Conservation (phyloP, 306 rosid species). For the Vicia sativa region DNA sequence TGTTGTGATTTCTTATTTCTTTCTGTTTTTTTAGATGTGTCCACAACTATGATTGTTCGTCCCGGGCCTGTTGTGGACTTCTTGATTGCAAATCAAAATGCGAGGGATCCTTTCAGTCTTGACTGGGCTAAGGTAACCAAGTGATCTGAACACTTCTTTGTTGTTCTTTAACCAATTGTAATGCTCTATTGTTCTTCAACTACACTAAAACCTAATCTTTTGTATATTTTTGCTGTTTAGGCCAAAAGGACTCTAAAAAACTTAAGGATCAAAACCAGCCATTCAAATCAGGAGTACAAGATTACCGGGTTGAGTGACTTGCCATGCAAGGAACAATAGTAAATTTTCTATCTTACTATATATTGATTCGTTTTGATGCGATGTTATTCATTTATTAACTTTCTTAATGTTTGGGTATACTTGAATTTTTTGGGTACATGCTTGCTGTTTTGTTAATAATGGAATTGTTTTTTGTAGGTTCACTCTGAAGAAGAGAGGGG, state of each 20-base stretch:
- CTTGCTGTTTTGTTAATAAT: not conserved
- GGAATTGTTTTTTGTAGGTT: constrained; percentile 50
- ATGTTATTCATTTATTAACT: not conserved
- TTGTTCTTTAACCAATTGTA: constrained; percentile 1
- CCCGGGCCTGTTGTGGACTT: constrained; percentile 98
- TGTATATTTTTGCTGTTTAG: constrained; percentile 44
- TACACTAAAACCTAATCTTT: not conserved
- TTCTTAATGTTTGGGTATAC: not conserved
- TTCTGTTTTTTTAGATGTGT: constrained; percentile 63
- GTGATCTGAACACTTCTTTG: not conserved
- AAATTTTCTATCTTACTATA: not conserved
- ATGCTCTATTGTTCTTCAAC: not conserved
- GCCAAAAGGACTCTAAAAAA: constrained; percentile 82
- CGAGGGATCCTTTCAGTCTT: constrained; percentile 61
- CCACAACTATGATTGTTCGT: constrained; percentile 83
- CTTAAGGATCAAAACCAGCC: constrained; percentile 70
- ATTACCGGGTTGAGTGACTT: constrained; percentile 85
- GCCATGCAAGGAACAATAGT: constrained; percentile 78
- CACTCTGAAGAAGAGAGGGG: constrained; percentile 58
- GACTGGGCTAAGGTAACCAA: constrained; percentile 84
- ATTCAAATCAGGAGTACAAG: constrained; percentile 74
- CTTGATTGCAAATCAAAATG: constrained; percentile 76
- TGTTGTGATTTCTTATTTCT: not conserved
- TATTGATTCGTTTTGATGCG: not conserved
- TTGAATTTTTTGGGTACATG: not conserved